Base-by-base conservation (phyloP, 2,329 filamentous ascomycete genomes). In the Colletotrichum paranaense region DNA sequence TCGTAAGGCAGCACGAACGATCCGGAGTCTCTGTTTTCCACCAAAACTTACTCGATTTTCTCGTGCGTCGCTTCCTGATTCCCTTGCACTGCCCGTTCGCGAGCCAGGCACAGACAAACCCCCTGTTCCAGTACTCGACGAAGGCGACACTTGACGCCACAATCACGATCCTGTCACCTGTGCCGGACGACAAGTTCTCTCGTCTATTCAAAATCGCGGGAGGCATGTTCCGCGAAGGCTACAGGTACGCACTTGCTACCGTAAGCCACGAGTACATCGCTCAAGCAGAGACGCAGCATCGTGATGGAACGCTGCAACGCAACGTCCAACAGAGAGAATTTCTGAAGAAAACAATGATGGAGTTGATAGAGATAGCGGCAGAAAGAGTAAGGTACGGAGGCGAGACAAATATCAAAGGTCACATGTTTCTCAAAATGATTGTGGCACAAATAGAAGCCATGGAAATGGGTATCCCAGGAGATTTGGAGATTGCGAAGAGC, bases 41-140 rank as follows among this genome's bases (percentile, higher is more conserved):
- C 53, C 79, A 83, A 2, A 89, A 89, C 70, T 77, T 90, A 5
- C 79, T 89, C 30, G 85, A 90, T 62, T 86, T 87, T 53, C 80
- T 88, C 0, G 81, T 88, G 4, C 86, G 87, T 5, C 87, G 90
- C 16, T 91, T 90, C 76, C 76, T 91, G 2, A 84, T 91, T 16
- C 83, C 85, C 1, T 80, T 92, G 0, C 89, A 92, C 74, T 85
- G 84, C 8, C 81, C 85, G 0, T 90, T 86, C 76, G 84, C 84
- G 49, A 78, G 78, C 49, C 79, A 83, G 72, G 84, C 87, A 11
- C 81, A 78, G 5, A 75, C 76, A 1, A 84, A 88, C 62, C 87
- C 86, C 0, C 71, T 84, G 5, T 90, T 85, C 76, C 83, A 88
- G 7, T 49, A 49, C 42, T 49, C 42, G 42, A 49, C 16, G 4